Percentiles rank a stretch among this genome's conserved stretches.
Evolutionary conservation across 768 basidiomycete genomes (phyloP).

Genomic region (Pilatotrama ljubarskyi): DNA sequence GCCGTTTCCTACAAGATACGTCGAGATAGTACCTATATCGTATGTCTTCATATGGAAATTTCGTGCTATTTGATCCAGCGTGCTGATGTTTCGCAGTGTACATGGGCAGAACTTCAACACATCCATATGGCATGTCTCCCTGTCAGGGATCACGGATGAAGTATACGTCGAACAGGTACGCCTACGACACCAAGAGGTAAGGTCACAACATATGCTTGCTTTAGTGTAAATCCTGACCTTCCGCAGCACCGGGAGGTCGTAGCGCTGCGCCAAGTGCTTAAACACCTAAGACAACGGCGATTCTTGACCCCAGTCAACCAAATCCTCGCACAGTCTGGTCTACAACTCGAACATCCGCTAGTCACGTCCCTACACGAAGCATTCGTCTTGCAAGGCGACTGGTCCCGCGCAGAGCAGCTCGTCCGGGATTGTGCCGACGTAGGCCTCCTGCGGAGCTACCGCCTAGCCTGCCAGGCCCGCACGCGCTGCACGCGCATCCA

Average conservation of each 20-base stretch:
- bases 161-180: conserved; percentile 56
- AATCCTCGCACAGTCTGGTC: conserved; percentile 53
- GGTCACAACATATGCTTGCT: conserved; percentile 9
- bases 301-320: conserved; percentile 64
- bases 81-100: conserved; percentile 44
- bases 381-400: conserved; percentile 69
- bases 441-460: conserved; percentile 62
- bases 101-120: conserved; percentile 74
- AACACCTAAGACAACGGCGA: conserved; percentile 76
- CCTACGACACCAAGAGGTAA: conserved; percentile 63
- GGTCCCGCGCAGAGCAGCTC: conserved; percentile 55
- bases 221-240: not conserved
- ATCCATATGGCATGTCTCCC: conserved; percentile 74
- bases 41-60: conserved; percentile 36
- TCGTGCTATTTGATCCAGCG: not conserved
- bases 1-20: conserved; percentile 61
- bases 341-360: conserved; percentile 69
- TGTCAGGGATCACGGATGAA: conserved; percentile 60
- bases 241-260: conserved; percentile 64
- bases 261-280: conserved; percentile 67
- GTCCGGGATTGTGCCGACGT: conserved; percentile 50
- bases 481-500: conserved; percentile 61
- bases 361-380: conserved; percentile 62
- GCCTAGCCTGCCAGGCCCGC: conserved; percentile 57
- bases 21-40: conserved; percentile 79